phyloP scores from a whole-genome alignment of 1,139 yeast species.

The Sugiyamaella novakii region DNA sequence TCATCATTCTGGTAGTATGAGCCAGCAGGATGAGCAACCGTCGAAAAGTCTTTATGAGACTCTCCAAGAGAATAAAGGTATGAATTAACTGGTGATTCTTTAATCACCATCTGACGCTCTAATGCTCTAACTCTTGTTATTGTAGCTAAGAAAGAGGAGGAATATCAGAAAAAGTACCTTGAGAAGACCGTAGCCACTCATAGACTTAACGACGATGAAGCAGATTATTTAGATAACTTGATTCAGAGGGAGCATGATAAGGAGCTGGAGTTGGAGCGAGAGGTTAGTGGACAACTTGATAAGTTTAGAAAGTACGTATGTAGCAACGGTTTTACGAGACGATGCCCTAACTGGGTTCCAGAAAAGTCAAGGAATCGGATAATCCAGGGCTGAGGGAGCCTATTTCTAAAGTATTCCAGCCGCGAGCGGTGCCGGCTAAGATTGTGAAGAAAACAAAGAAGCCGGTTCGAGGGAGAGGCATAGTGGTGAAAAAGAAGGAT shows the following conservation, averaged over 20 bases:
- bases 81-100: constrained; percentile 2
- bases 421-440: constrained; percentile 13
- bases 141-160: constrained; percentile 25
- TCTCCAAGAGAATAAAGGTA: constrained; percentile 23
- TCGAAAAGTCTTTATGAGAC: constrained; percentile 22
- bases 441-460: constrained; percentile 11
- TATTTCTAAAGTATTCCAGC: not conserved
- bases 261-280: constrained; percentile 22
- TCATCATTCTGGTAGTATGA: not conserved
- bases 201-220: constrained; percentile 26
- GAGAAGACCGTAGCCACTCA: constrained; percentile 23
- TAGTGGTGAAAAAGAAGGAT: not conserved
- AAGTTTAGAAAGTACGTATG: constrained; percentile 15
- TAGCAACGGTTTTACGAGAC: too few relatives aligned
- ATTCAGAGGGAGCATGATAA: constrained; percentile 16
- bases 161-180: constrained; percentile 22
- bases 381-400: constrained; percentile 7
- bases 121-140: constrained; percentile 3
- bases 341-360: not conserved
- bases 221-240: constrained; percentile 24
- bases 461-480: not conserved
- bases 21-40: constrained; percentile 4
- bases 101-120: too few relatives aligned
- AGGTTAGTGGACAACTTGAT: constrained; percentile 24
- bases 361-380: constrained; percentile 3